phyloP scores from a whole-genome alignment of 352 stramenopile genomes.

The Phytophthora cryptogea region DNA sequence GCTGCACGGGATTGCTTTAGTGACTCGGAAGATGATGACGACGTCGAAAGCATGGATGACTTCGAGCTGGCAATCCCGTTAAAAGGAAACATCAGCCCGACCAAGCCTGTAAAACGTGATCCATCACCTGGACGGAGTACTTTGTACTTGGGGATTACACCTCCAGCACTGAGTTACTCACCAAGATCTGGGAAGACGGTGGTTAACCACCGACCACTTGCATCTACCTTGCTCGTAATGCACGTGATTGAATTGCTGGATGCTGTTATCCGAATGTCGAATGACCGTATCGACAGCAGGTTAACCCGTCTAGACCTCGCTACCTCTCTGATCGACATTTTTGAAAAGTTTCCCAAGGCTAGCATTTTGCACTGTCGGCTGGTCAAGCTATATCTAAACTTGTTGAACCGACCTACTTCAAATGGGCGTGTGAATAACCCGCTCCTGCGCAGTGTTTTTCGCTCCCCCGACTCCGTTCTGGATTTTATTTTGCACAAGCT shows the following conservation, averaged over 20 bases:
- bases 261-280: slow-evolving; percentile 60
- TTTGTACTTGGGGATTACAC: slow-evolving; percentile 23
- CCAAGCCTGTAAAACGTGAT: slow-evolving; percentile 24
- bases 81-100: slow-evolving; percentile 20
- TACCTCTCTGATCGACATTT: slow-evolving; percentile 68
- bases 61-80: slow-evolving; percentile 6
- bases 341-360: slow-evolving; percentile 70
- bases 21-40: slow-evolving; percentile 58
- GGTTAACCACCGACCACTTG: slow-evolving; percentile 65
- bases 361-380: slow-evolving; percentile 78
- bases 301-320: slow-evolving; percentile 60
- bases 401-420: slow-evolving; percentile 65
- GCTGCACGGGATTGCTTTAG: slow-evolving; percentile 77
- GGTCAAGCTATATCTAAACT: slow-evolving; percentile 69
- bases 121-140: slow-evolving; percentile 18
- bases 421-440: slow-evolving; percentile 78
- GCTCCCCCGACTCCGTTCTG: slow-evolving; percentile 65
- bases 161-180: slow-evolving; percentile 39
- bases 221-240: slow-evolving; percentile 64
- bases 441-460: slow-evolving; percentile 71
- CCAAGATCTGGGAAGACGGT: slow-evolving; percentile 53
- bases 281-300: slow-evolving; percentile 59
- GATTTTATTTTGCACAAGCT: slow-evolving; percentile 75
- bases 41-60: slow-evolving; percentile 27
- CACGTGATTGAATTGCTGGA: slow-evolving; percentile 73